These are phyloP conservation scores for Meira nashicola DNA, from an alignment of 1,284 basidiomycete genomes.

Conservation along the genomic window DNA sequence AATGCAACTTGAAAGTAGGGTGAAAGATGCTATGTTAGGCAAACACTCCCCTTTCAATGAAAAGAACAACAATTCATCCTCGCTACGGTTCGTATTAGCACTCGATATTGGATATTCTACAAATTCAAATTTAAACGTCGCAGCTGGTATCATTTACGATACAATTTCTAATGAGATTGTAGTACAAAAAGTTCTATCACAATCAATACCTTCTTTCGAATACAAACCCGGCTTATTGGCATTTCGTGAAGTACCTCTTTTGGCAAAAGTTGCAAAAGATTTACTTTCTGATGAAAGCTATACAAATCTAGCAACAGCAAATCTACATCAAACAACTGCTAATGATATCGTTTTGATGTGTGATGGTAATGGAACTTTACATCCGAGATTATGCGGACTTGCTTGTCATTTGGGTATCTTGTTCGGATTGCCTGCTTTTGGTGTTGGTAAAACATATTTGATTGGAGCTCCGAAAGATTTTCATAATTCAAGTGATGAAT, in stretches of 20 bases:
- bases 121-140: not conserved
- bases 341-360: conserved; percentile 1
- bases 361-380: conserved; percentile 5
- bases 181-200: not conserved
- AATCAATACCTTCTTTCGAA: not conserved
- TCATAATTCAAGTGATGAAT: not conserved
- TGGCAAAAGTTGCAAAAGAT: not conserved
- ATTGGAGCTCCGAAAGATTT: not conserved
- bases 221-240: conserved; percentile 5
- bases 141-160: not conserved
- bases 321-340: not conserved
- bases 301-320: not conserved
- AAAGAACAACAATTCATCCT: too few relatives aligned
- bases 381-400: not conserved
- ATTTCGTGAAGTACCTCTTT: conserved; percentile 5
- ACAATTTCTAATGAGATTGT: not conserved
- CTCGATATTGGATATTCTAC: conserved; percentile 2
- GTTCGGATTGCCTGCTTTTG: conserved; percentile 1
- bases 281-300: not conserved
- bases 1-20: too few relatives aligned
- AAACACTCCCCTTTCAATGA: too few relatives aligned
- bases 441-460: conserved; percentile 2
- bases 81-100: not conserved
- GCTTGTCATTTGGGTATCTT: conserved; percentile 7
- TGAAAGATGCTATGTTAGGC: too few relatives aligned